Evolutionary conservation across 352 stramenopile genomes (phyloP), one percentile per base, ranked within the genome.

Genomic region (Pythium grandisporangium): DNA sequence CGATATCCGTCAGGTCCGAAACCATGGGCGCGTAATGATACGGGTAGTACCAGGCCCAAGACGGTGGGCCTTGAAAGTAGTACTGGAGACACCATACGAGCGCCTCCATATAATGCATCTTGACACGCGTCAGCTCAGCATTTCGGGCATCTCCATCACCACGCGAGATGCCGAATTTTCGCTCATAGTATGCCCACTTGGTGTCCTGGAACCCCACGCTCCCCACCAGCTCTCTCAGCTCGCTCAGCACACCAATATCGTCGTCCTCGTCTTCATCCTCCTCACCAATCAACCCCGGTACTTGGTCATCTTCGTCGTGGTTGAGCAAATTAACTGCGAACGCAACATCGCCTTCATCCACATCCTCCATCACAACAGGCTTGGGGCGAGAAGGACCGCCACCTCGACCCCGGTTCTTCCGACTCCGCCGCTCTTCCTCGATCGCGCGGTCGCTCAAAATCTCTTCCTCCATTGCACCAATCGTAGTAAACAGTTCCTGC

Each of bases 21-120:
- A 97, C 80, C 80, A 99, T 99, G 2, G 96, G 96, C 7, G 95
- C 93, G 58, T 99, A 99, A 65, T 99, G 97, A 58, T 98, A 99
- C 4, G 96, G 96, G 58, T 97, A 99, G 56, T 96, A 99, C 96
- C 96, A 99, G 21, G 88, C 91, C 97, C 97, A 99, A 5, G 86
- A 98, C 37, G 82, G 78, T 43, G 92, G 95, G 2, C 97, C 97
- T 55, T 90, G 76, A 42, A 86, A 92, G 38, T 93, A 93, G 48
- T 93, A 93, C 30, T 68, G 54, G 7, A 90, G 48, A 49, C 61
- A 77, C 81, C 81, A 93, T 14, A 85, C 64, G 13, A 93, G 55
- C 6, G 73, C 75, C 42, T 93, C 81, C 41, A 93, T 62, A 48
- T 91, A 93, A 10, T 67, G 53, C 37, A 69, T 77, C 45, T 88